A percentile compares a stretch with the other conserved stretches of the same genome.
Conservation (phyloP, 345 rosid species). For the Arabidopsis thaliana region DNA sequence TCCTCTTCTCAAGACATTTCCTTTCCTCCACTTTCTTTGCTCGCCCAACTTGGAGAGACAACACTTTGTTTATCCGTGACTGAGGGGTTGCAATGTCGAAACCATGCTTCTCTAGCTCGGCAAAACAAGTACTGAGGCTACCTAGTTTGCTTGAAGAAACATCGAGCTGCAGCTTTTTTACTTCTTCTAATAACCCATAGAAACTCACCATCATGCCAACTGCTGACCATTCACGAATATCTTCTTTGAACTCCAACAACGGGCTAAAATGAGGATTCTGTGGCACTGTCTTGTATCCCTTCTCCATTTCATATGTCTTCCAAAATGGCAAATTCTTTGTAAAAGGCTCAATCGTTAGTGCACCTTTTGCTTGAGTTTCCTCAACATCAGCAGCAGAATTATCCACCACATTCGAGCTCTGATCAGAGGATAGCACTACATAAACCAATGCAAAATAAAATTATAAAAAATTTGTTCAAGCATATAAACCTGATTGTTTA, state of each 20-base stretch:
- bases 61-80: constrained; percentile 50
- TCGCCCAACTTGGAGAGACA: constrained; percentile 49
- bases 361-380: not conserved
- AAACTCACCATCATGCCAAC: constrained; percentile 69
- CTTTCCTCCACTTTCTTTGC: constrained; percentile 43
- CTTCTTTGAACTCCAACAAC: constrained; percentile 55
- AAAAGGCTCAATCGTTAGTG: constrained; percentile 48
- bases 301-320: constrained; percentile 48
- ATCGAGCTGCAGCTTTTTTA: constrained; percentile 39
- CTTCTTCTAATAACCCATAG: constrained; percentile 61
- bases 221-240: constrained; percentile 69
- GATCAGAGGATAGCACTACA: not conserved
- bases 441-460: not conserved
- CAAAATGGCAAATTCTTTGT: constrained; percentile 58
- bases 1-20: constrained; percentile 44
- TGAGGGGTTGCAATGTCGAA: constrained; percentile 56
- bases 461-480: not conserved
- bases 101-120: constrained; percentile 64
- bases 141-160: constrained; percentile 46
- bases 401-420: not conserved
- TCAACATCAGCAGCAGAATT: constrained; percentile 6
- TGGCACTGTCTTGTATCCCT: constrained; percentile 41
- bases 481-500: not conserved
- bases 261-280: constrained; percentile 73
- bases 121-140: constrained; percentile 53